A percentile compares a stretch with the other conserved stretches of the same genome.
These are phyloP conservation scores for Ceratocystis smalleyi DNA, from an alignment of 2,329 filamentous ascomycete genomes.

Conservation along the genomic window DNA sequence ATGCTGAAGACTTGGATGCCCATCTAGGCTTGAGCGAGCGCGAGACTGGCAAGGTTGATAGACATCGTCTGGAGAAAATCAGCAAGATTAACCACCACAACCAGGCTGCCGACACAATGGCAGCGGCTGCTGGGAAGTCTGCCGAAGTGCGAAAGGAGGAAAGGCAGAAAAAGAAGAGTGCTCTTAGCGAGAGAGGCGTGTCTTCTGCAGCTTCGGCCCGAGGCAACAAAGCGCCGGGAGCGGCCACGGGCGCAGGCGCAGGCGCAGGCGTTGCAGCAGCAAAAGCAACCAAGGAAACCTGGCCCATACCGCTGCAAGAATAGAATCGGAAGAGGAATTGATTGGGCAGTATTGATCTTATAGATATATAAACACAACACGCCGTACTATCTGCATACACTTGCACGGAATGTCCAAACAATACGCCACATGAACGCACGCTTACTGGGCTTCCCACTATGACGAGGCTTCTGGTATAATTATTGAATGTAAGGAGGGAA, in stretches of 20 bases:
- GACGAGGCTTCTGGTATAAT: not conserved
- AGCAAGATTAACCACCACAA: slow-evolving; percentile 19
- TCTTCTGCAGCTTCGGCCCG: slow-evolving; percentile 9
- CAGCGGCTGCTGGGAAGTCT: slow-evolving; percentile 35
- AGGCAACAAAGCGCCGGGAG: slow-evolving; percentile 13
- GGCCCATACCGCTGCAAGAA: not conserved
- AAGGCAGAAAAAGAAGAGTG: slow-evolving; percentile 24
- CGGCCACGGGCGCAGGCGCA: slow-evolving; percentile 11
- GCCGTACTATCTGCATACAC: not conserved
- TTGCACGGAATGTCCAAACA: not conserved
- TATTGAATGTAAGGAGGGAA: slow-evolving; percentile 12
- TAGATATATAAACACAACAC: not conserved
- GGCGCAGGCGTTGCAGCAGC: not conserved
- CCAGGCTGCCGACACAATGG: slow-evolving; percentile 24
- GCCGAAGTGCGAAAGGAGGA: slow-evolving; percentile 26
- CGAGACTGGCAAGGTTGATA: slow-evolving; percentile 13
- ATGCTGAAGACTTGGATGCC: slow-evolving; percentile 51
- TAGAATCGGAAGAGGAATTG: not conserved
- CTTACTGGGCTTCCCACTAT: not conserved
- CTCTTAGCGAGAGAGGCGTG: slow-evolving; percentile 25
- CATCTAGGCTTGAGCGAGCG: slow-evolving; percentile 30
- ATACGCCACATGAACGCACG: not conserved
- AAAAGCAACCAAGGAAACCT: not conserved
- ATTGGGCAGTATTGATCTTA: not conserved
- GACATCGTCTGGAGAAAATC: slow-evolving; percentile 15